Conservation (phyloP, 352 stramenopile species). For the Pythium vanterpoolii region DNA sequence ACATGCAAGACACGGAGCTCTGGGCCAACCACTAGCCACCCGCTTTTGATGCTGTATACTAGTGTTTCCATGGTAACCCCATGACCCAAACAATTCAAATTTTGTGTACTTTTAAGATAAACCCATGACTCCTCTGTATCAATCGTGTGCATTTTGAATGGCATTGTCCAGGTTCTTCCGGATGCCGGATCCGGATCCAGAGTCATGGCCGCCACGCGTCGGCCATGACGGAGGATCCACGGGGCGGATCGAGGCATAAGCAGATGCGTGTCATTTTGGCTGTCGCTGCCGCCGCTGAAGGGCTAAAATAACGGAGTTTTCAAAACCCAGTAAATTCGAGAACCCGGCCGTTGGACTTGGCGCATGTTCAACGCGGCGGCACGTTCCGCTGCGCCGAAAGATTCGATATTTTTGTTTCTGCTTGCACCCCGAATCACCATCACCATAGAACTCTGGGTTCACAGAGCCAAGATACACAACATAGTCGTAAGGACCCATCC, state of each 20-base stretch:
- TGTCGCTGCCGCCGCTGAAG: slow-evolving; percentile 7
- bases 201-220: neutral
- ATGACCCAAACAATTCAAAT: slow-evolving; percentile 4
- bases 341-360: neutral
- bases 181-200: neutral
- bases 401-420: neutral
- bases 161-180: neutral
- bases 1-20: slow-evolving; percentile 28
- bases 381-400: neutral
- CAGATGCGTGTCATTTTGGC: slow-evolving; percentile 9
- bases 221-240: neutral
- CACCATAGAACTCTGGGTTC: slow-evolving; percentile 1
- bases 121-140: neutral
- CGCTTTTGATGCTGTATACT: slow-evolving; percentile 23
- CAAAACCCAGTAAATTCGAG: neutral
- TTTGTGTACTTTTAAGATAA: slow-evolving; percentile 24
- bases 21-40: slow-evolving; percentile 13
- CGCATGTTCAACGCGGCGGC: slow-evolving; percentile 6
- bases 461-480: neutral
- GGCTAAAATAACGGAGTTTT: neutral
- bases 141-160: neutral
- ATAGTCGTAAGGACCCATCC: neutral
- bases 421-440: neutral
- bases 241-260: neutral
- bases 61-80: neutral